phyloP scores from a whole-genome alignment of 306 rosid genomes.

The Dalbergia cochinchinensis region DNA sequence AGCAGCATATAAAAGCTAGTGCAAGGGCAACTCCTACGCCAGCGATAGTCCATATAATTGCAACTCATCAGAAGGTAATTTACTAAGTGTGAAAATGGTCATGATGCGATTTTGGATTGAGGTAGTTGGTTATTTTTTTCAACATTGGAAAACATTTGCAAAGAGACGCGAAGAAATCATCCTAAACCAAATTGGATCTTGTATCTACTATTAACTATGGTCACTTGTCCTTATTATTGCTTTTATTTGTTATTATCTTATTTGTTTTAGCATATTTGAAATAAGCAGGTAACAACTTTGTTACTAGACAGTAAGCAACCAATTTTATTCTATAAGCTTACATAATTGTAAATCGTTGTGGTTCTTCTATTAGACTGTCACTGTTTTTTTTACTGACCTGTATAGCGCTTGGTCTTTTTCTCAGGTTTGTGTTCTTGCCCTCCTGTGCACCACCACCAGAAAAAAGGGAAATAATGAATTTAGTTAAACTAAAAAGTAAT shows the following conservation, averaged over 20 bases:
- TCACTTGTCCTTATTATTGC: neutral
- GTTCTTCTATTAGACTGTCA: neutral
- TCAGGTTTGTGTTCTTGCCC: neutral
- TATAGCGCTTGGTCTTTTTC: neutral
- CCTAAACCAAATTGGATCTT: no score
- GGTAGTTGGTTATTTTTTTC: neutral
- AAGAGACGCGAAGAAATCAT: no score
- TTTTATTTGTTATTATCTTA: neutral
- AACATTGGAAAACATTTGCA: no score
- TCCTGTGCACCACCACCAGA: neutral
- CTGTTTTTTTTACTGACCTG: neutral
- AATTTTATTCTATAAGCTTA: neutral
- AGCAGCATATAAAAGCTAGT: constrained; percentile 17
- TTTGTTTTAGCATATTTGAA: neutral
- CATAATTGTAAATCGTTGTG: neutral
- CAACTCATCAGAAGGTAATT: neutral
- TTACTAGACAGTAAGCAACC: neutral
- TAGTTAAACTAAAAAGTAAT: neutral
- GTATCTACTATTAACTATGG: no score
- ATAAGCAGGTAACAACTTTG: neutral
- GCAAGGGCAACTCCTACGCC: constrained; percentile 33
- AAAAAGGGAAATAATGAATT: neutral
- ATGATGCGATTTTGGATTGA: neutral
- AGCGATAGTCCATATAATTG: constrained; percentile 44
- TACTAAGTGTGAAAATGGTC: neutral